Evolutionary conservation across 2,329 filamentous ascomycete species (phyloP), one percentile per base, ranked within the genome.

Genomic region (Plenodomus tracheiphilus): DNA sequence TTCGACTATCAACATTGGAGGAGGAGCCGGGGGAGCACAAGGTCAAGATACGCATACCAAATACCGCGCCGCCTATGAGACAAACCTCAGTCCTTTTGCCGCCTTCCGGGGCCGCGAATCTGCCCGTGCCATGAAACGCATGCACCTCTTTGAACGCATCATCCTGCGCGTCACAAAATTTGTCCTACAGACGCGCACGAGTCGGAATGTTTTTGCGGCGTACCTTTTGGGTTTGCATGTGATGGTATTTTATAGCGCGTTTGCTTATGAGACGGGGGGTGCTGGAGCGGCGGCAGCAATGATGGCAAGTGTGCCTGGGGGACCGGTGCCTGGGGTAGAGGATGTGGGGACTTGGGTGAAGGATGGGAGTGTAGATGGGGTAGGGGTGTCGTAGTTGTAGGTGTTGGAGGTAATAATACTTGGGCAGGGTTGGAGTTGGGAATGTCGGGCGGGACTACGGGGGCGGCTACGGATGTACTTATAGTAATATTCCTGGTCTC

Each of bases 91-190:
- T 10, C 94, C 94, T 0, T 99, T 99, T 71, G 92, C 93, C 20
- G 91, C 91, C 2, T 99, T 99, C 77, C 82, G 93, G 38, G 92
- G 93, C n/a, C 84, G 93, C 43, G 95, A 99, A 75, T 92, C 89
- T 32, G 87, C 91, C 6, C 81, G 95, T 40, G 94, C 93, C 1
- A 92, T 96, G 73, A 91, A 91, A 66, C 85, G 92, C 36, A 96
- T 99, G 91, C 93, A 87, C 64, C 77, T 97, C 8, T 91, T 92
- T 0, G 94, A 99, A 73, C 81, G 94, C 34, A 84, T 91, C 40
- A 88, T 99, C 3, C 96, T 96, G 74, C 92, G 91, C 28, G 81
- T 97, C 44, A 96, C 93, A 39, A 83, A 91, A 47, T 89, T 96
- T 77, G 90, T 99, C 39, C 79, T 99, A 54, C 90, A 92, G 43